Conservation (phyloP, 2,329 filamentous ascomycete genomes). For the Beauveria sp. region DNA sequence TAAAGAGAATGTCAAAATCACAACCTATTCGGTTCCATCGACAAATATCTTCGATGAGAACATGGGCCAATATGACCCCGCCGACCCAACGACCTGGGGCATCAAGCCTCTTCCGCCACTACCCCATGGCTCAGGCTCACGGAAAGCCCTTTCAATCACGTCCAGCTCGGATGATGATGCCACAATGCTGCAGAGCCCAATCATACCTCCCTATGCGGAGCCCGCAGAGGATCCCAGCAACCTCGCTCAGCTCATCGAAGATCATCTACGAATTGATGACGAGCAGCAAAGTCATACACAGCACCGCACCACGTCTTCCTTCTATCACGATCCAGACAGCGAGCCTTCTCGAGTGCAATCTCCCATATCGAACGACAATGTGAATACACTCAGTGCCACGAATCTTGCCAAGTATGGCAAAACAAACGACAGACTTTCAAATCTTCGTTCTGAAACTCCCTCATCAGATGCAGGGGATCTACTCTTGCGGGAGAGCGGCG, state of each 20-base stretch:
- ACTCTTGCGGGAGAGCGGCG: neutral
- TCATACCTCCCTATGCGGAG: neutral
- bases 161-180: conserved; percentile 10
- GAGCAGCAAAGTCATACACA: neutral
- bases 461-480: neutral
- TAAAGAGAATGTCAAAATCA: conserved; percentile 10
- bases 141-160: neutral
- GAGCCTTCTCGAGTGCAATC: conserved; percentile 19
- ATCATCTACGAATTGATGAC: conserved; percentile 8
- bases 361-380: conserved; percentile 17
- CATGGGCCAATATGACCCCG: conserved; percentile 4
- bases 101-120: conserved; percentile 12
- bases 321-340: conserved; percentile 6
- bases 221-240: conserved; percentile 9
- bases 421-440: conserved; percentile 22
- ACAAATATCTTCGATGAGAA: neutral
- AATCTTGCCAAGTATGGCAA: conserved; percentile 23
- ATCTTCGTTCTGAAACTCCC: conserved; percentile 22
- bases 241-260: conserved; percentile 16
- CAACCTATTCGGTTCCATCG: neutral
- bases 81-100: conserved; percentile 12
- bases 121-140: neutral
- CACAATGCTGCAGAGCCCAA: conserved; percentile 9
- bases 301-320: conserved; percentile 10
- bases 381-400: conserved; percentile 20